phyloP scores from a whole-genome alignment of 805 yeast genomes.

The Isabelozyma gotoi region DNA sequence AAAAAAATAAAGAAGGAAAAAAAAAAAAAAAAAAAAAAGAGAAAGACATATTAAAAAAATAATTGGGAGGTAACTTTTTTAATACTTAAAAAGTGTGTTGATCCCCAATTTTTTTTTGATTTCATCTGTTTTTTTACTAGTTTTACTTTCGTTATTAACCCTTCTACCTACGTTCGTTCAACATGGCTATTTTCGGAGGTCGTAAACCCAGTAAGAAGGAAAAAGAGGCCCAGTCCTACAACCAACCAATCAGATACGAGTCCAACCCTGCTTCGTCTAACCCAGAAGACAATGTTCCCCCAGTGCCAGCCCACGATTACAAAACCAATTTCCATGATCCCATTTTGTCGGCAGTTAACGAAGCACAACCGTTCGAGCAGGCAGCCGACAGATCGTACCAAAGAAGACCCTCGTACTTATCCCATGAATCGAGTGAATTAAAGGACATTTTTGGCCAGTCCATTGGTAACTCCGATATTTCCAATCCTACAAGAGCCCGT shows the following conservation, averaged over 20 bases:
- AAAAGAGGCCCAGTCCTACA: neutral
- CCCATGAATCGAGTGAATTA: conserved; percentile 53
- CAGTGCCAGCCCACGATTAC: neutral
- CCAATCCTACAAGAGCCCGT: conserved; percentile 90
- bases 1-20: no score
- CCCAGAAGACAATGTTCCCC: neutral
- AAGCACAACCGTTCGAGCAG: conserved; percentile 91
- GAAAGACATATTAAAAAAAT: no score
- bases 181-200: conserved; percentile 30
- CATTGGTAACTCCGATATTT: conserved; percentile 76
- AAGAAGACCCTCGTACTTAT: conserved; percentile 42
- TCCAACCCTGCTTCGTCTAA: neutral
- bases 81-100: neutral
- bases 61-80: neutral
- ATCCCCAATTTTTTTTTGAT: neutral
- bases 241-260: neutral
- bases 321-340: conserved; percentile 73
- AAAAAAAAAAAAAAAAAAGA: no score
- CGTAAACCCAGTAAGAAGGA: conserved; percentile 23
- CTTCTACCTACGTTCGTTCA: neutral
- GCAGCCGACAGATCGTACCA: conserved; percentile 32
- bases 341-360: conserved; percentile 88
- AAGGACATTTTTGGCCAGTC: conserved; percentile 86
- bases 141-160: no score
- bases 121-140: no score